These are phyloP conservation scores for Silene latifolia DNA, from an alignment of 148 eudicot genomes.

Conservation along the genomic window DNA sequence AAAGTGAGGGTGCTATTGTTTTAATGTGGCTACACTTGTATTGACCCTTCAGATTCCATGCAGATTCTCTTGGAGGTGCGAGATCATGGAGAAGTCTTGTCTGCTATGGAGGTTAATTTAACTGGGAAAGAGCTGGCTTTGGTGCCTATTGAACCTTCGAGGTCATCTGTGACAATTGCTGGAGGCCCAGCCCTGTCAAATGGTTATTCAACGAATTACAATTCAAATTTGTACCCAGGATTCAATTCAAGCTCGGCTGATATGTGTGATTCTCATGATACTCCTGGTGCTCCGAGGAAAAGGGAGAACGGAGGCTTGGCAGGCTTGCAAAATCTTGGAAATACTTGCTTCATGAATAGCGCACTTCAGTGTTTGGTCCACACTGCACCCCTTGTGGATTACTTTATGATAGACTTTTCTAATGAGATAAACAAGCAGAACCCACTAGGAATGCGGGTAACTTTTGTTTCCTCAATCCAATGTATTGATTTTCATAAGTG, in stretches of 20 bases:
- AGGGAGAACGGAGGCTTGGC: constrained; percentile 75
- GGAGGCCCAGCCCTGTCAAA: constrained; percentile 88
- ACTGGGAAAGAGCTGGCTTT: constrained; percentile 74
- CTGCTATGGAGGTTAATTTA: constrained; percentile 48
- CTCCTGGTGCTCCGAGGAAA: constrained; percentile 32
- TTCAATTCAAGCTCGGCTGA: constrained; percentile 38
- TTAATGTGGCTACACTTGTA: background rate
- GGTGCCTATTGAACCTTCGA: constrained; percentile 82
- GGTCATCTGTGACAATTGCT: constrained; percentile 79
- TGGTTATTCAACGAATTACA: constrained; percentile 52
- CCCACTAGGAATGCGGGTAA: constrained; percentile 92
- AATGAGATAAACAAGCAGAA: constrained; percentile 84
- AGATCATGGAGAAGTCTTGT: constrained; percentile 30
- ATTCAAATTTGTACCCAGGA: constrained; percentile 41
- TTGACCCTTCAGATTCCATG: constrained; percentile 22
- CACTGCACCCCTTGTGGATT: constrained; percentile 77
- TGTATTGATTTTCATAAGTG: background rate
- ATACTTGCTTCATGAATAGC: constrained; percentile 99
- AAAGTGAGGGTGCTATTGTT: constrained; percentile 2
- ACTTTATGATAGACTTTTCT: constrained; percentile 75
- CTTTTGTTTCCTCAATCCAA: background rate
- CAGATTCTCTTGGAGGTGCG: constrained; percentile 77
- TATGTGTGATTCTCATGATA: constrained; percentile 46
- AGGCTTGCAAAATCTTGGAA: constrained; percentile 92
- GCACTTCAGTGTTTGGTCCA: constrained; percentile 93